Evolutionary conservation across 2,329 filamentous ascomycete genomes (phyloP).

Genomic region (Alternaria brassicicola): DNA sequence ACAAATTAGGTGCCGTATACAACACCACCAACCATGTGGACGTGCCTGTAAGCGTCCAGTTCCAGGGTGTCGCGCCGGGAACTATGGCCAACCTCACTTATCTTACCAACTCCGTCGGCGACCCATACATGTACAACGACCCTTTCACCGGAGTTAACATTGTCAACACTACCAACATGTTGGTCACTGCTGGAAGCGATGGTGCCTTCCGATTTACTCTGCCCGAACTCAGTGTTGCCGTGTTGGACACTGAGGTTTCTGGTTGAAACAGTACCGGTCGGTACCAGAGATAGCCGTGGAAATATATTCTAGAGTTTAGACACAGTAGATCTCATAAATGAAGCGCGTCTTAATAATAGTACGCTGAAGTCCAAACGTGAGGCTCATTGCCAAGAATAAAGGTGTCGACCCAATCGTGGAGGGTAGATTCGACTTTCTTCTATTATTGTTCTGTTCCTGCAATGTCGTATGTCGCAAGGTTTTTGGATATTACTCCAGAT

Average conservation of each 20-base stretch:
- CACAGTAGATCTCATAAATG: not conserved
- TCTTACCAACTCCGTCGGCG: slow-evolving; percentile 49
- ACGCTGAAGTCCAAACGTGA: not conserved
- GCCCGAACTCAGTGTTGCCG: slow-evolving; percentile 62
- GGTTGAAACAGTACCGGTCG: not conserved
- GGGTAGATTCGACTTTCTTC: not conserved
- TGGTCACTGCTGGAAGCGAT: slow-evolving; percentile 42
- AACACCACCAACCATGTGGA: slow-evolving; percentile 50
- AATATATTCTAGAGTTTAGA: not conserved
- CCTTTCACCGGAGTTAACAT: slow-evolving; percentile 56
- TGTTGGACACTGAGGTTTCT: slow-evolving; percentile 53
- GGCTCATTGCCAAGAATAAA: not conserved
- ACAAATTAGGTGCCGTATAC: too few relatives aligned
- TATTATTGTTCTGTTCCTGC: not conserved
- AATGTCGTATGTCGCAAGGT: not conserved
- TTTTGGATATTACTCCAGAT: not conserved
- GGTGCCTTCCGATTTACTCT: slow-evolving; percentile 61
- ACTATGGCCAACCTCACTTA: slow-evolving; percentile 49
- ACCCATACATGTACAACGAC: slow-evolving; percentile 53
- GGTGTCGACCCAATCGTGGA: not conserved
- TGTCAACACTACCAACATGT: slow-evolving; percentile 29
- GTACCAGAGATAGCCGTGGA: not conserved
- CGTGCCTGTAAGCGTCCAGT: slow-evolving; percentile 34
- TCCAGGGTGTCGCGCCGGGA: slow-evolving; percentile 37
- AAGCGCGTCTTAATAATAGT: not conserved